Percentiles rank a stretch among this genome's conserved stretches.
phyloP scores from a whole-genome alignment of 352 stramenopile species.

The Globisporangium mamillatum region DNA sequence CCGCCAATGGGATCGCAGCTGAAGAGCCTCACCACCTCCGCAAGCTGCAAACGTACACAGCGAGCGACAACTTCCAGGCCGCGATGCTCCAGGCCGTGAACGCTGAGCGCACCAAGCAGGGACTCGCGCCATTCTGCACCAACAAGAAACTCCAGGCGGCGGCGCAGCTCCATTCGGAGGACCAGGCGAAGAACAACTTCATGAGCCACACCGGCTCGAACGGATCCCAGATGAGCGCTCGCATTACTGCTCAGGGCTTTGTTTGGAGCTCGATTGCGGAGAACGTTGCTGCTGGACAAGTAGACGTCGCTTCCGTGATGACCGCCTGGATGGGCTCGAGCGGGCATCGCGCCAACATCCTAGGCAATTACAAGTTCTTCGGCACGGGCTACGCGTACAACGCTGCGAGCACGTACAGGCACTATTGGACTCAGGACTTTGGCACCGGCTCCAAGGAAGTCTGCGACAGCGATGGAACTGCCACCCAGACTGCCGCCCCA shows the following conservation, averaged over 20 bases:
- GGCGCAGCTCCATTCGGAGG: conserved; percentile 27
- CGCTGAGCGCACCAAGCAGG: conserved; percentile 12
- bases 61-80: conserved; percentile 14
- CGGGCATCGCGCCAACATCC: conserved; percentile 21
- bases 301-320: conserved; percentile 16
- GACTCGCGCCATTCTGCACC: conserved; percentile 15
- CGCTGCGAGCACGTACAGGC: conserved; percentile 23
- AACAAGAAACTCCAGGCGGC: conserved; percentile 36
- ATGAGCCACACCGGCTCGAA: conserved; percentile 34
- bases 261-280: conserved; percentile 20
- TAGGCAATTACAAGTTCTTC: conserved; percentile 28
- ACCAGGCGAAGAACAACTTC: conserved; percentile 27
- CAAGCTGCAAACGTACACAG: conserved; percentile 9
- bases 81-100: conserved; percentile 24
- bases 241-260: conserved; percentile 25
- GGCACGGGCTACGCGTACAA: conserved; percentile 51
- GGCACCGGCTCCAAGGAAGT: conserved; percentile 27
- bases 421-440: conserved; percentile 70
- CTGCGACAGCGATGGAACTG: background rate
- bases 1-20: background rate
- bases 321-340: conserved; percentile 19
- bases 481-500: background rate
- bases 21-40: conserved; percentile 1
- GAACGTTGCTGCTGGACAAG: conserved; percentile 25
- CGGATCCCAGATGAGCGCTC: conserved; percentile 18